Evolutionary conservation across 441 rosid species (phyloP).

Genomic region (Erysimum cheiri): DNA sequence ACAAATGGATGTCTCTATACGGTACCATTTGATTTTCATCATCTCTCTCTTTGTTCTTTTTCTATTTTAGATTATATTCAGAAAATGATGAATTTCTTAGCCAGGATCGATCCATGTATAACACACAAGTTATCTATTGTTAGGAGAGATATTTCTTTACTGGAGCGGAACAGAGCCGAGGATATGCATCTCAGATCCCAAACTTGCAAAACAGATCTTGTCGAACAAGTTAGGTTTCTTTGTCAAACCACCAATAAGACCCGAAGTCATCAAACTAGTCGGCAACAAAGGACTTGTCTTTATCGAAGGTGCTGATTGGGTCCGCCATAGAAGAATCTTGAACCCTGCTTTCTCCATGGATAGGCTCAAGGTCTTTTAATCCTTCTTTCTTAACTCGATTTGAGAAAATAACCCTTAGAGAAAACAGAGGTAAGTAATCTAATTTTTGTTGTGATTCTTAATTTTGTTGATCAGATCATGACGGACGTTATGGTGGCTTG

Average conservation of each 20-base stretch:
- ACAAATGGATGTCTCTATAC: slow-evolving; percentile 36
- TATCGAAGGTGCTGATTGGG: slow-evolving; percentile 52
- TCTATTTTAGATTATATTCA: background rate
- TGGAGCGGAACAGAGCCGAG: slow-evolving; percentile 55
- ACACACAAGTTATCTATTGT: slow-evolving; percentile 14
- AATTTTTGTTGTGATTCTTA: background rate
- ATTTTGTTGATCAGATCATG: slow-evolving; percentile 38
- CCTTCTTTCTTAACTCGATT: background rate
- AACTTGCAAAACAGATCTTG: slow-evolving; percentile 49
- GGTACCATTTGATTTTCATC: slow-evolving; percentile 25
- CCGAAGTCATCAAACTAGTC: slow-evolving; percentile 32
- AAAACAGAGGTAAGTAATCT: background rate
- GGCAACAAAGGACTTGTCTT: slow-evolving; percentile 49
- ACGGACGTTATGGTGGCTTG: slow-evolving; percentile 43
- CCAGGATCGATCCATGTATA: background rate
- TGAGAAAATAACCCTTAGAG: background rate
- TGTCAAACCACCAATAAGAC: slow-evolving; percentile 37
- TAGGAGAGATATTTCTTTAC: slow-evolving; percentile 54
- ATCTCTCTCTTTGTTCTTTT: background rate
- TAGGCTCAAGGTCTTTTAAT: slow-evolving; percentile 51
- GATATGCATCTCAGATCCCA: slow-evolving; percentile 48
- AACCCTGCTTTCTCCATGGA: slow-evolving; percentile 57
- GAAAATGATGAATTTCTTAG: background rate
- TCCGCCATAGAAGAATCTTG: slow-evolving; percentile 46
- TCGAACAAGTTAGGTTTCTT: slow-evolving; percentile 49